Percentiles rank a stretch among this genome's conserved stretches.
These are phyloP conservation scores for Tanacetum coccineum DNA, from an alignment of 129 eudicot genomes.

Conservation along the genomic window DNA sequence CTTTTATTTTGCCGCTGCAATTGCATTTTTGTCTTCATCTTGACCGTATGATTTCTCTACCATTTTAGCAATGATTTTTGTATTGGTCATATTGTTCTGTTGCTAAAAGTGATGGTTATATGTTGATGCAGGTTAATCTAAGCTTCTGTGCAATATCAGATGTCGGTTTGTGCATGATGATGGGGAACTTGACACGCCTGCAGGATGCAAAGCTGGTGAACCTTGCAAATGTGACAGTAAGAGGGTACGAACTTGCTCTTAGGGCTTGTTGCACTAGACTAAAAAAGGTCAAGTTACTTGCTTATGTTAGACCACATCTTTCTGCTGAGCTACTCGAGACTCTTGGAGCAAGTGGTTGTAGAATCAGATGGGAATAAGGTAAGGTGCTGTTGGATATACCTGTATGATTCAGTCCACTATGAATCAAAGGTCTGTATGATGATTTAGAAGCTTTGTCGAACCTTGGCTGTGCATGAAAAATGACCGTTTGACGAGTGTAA, in stretches of 20 bases:
- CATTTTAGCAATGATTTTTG: conserved; percentile 1
- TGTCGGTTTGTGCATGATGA: conserved; percentile 61
- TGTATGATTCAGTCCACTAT: too few species aligned
- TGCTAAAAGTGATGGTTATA: neutral
- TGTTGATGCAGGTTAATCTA: conserved; percentile 60
- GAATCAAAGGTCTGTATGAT: neutral
- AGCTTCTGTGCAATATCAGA: conserved; percentile 56
- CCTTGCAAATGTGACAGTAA: conserved; percentile 43
- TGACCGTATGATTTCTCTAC: conserved; percentile 9
- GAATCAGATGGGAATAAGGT: conserved; percentile 70
- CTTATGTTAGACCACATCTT: conserved; percentile 40
- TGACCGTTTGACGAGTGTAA: neutral
- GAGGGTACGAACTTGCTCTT: conserved; percentile 68
- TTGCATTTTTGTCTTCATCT: neutral
- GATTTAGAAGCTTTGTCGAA: neutral
- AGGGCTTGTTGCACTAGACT: conserved; percentile 55
- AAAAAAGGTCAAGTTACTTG: conserved; percentile 62
- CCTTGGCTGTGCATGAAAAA: neutral
- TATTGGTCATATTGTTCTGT: neutral
- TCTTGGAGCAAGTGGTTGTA: conserved; percentile 67
- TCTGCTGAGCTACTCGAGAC: conserved; percentile 47
- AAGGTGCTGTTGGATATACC: neutral
- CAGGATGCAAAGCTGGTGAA: conserved; percentile 73
- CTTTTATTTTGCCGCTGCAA: too few species aligned
- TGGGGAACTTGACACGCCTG: conserved; percentile 71